Evolutionary conservation across 1,284 basidiomycete species (phyloP), one percentile per base, ranked within the genome.

Genomic region (Lentinus polychrous): DNA sequence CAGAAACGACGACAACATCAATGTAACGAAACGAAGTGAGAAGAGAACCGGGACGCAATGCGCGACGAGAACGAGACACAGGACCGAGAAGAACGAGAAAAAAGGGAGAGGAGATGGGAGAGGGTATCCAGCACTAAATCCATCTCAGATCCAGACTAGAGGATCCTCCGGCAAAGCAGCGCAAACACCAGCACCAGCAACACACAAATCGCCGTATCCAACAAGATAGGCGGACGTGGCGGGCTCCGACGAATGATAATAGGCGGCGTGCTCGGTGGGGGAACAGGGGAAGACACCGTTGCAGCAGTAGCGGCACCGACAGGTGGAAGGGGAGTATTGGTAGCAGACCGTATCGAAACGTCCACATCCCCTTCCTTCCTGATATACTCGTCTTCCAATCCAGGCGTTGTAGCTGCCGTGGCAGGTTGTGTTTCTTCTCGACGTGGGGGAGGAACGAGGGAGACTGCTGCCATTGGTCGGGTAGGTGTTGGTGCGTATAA

Each of bases 191-290:
- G 62, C 8, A 82, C 79, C 12, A 87, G 65, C 27, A 86, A 66
- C 41, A 86, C 69, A 61, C 82, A 81, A 50, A 87, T 87, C 23
- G 77, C 76, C 6, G 76, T 78, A 61, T 87, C 84, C 20, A 87
- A 66, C 22, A 83, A 59, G 31, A 84, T 57, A n/a, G 81, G 79
- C n/a, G 83, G 74, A 46, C 73, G 71, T 32, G 53, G 57, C 5
- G 60, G 46, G 39, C 52, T 57, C 36, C 56, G 53, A n/a, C 54
- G 51, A 24, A 60, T 23, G 17, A 55, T 43, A 14, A 33, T 23
- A 14, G 47, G 41, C 5, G 41, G 32, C n/a, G 15, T 24, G 8
- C 14, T 8, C 14, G 22, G 15, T 17, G 15, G 36, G 14, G 36
- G 36, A 5, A 14, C n/a, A 37, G 36, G 36, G 12, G 23, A 43